A percentile compares a stretch with the other conserved stretches of the same genome.
Evolutionary conservation across 331 rosid species (phyloP).

Genomic region (Ulmus americana): DNA sequence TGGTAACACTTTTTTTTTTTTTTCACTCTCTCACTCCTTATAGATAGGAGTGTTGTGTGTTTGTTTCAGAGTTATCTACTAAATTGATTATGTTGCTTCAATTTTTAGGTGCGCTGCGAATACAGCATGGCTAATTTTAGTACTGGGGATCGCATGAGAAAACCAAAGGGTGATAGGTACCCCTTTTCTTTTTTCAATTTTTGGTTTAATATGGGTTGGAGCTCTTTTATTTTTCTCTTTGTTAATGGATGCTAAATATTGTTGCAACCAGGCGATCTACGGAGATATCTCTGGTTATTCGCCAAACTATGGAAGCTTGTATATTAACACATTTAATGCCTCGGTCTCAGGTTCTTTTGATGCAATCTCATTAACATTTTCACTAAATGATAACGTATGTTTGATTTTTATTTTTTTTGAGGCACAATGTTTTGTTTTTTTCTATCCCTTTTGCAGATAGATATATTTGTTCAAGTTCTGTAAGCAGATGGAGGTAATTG

Average conservation of each 20-base stretch:
- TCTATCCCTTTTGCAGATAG: conserved; percentile 45
- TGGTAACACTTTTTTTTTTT: not conserved
- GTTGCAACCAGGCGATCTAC: conserved; percentile 64
- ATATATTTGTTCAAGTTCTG: conserved; percentile 87
- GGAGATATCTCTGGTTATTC: conserved; percentile 82
- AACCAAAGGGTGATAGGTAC: conserved; percentile 84
- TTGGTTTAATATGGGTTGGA: not conserved
- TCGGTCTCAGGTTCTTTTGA: conserved; percentile 65
- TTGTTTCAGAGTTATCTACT: not conserved
- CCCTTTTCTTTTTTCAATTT: too few species aligned
- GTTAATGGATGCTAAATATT: conserved; percentile 22
- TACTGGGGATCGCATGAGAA: conserved; percentile 90
- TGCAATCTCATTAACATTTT: conserved; percentile 14
- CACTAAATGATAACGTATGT: conserved; percentile 1
- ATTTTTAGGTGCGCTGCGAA: conserved; percentile 70
- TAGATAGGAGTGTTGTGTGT: not conserved
- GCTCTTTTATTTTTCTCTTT: conserved; percentile 12
- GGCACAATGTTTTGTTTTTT: too few species aligned
- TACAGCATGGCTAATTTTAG: conserved; percentile 92
- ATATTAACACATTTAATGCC: conserved; percentile 84
- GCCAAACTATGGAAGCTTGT: conserved; percentile 85
- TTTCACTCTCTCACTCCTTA: not conserved
- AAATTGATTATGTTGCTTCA: not conserved
- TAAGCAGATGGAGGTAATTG: conserved; percentile 91
- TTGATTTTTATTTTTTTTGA: conserved; percentile 17